Evolutionary conservation across 2,329 filamentous ascomycete species (phyloP).

Genomic region (Microsporum ferrugineum): DNA sequence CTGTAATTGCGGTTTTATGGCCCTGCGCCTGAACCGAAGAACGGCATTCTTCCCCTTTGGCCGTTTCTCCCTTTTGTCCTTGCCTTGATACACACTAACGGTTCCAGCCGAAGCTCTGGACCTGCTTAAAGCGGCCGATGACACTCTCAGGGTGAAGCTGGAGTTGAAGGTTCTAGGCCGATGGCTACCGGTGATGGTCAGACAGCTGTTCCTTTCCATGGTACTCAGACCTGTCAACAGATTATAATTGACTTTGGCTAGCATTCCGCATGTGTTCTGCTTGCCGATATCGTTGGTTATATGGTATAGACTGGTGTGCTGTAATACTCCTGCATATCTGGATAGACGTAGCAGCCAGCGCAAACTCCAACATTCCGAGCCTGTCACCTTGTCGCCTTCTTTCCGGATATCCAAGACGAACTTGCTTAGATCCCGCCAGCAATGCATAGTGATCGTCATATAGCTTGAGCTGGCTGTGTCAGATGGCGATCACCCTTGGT

Average conservation of each 20-base stretch:
- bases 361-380: not conserved
- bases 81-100: not conserved
- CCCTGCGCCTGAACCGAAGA: not conserved
- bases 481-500: not conserved
- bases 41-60: not conserved
- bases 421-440: not conserved
- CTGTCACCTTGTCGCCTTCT: not conserved
- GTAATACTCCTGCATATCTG: not conserved
- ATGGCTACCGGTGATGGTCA: not conserved
- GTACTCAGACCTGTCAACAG: not conserved
- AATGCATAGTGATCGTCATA: constrained; percentile 3
- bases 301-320: not conserved
- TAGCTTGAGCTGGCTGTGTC: not conserved
- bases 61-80: not conserved
- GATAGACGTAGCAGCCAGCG: not conserved
- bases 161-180: not conserved
- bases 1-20: not conserved
- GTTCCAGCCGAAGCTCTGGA: not conserved
- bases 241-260: not conserved
- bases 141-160: not conserved
- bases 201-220: not conserved
- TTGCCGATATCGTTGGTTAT: no score
- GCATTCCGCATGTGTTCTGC: not conserved
- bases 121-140: not conserved
- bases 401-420: not conserved